Evolutionary conservation across 257 asterid genomes (phyloP).

Genomic region (Plantago major): DNA sequence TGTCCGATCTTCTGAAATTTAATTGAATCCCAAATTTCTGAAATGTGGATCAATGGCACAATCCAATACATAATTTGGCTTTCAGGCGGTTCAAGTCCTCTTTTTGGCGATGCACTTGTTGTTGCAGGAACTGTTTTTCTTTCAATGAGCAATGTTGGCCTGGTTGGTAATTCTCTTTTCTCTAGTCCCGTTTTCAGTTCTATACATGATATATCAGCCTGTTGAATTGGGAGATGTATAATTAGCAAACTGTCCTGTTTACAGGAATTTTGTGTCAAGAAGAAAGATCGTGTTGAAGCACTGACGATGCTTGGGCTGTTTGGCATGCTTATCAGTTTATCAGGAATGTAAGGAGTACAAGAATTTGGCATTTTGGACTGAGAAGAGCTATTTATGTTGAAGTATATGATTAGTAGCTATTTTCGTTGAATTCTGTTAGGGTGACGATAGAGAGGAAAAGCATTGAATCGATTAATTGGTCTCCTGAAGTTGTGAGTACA

Average conservation of each 20-base stretch:
- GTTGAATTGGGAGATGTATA: neutral
- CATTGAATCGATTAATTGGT: neutral
- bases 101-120: conserved; percentile 67
- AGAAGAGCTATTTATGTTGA: neutral
- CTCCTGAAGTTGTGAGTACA: neutral
- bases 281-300: conserved; percentile 57
- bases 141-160: conserved; percentile 64
- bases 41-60: neutral
- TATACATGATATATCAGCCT: neutral
- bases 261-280: conserved; percentile 77
- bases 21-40: neutral
- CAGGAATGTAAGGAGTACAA: conserved; percentile 42
- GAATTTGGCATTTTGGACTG: neutral
- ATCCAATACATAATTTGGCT: neutral
- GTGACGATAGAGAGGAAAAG: neutral
- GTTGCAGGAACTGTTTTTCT: conserved; percentile 46
- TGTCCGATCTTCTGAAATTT: neutral
- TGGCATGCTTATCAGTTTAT: conserved; percentile 54
- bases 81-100: conserved; percentile 67
- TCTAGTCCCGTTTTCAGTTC: neutral
- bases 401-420: neutral
- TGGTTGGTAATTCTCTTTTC: conserved; percentile 31
- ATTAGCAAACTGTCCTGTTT: neutral
- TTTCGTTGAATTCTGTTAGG: conserved; percentile 1
- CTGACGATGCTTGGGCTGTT: conserved; percentile 62